Evolutionary conservation across 73 alveolate species (phyloP), one percentile per base, ranked within the genome.

Genomic region (Tetrahymena elliotti): DNA sequence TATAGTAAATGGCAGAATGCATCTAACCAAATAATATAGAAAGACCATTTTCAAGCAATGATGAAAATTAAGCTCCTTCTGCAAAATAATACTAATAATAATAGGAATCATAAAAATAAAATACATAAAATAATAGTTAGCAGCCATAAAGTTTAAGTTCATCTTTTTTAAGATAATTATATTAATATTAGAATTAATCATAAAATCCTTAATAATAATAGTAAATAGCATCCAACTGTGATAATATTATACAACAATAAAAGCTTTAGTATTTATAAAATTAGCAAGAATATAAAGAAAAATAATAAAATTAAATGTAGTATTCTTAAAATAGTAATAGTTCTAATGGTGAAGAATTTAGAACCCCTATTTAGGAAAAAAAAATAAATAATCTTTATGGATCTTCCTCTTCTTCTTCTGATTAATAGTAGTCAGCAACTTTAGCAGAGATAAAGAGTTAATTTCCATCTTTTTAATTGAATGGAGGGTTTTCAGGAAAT

Each of bases 321-420:
- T 41, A 93, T 36, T 68, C 92, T 6, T 68, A 93, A 68, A 93
- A 18, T 9, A 0, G 10, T 92, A 1, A 24, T 15, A 93, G 37
- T 16, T 68, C 31, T 18, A 93, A 93, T 83, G 33, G 35, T 1
- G 41, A 93, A 27, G 47, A 93, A 18, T 41, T 93, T 22, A 68
- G 39, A 93, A 41, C 54, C 10, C 54, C 54, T 20, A 22, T 33
- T 27, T 52, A 68, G 39, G 95, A 93, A 39, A 68, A 93, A 41
- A 41, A 52, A 27, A 0, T 35, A 41, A 39, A n/a, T 38, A 93
- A 39, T 39, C 20, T 93, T 22, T 37, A n/a, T 39, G 36, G 54
- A 2, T 37, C 88, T 13, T 38, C 95, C 38, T 93, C 95, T 38
- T 38, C 95, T 33, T 93, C 95, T 38, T 52, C 83, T 7, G 95